Conservation (phyloP, 441 rosid species). For the Pelargonium australe region DNA sequence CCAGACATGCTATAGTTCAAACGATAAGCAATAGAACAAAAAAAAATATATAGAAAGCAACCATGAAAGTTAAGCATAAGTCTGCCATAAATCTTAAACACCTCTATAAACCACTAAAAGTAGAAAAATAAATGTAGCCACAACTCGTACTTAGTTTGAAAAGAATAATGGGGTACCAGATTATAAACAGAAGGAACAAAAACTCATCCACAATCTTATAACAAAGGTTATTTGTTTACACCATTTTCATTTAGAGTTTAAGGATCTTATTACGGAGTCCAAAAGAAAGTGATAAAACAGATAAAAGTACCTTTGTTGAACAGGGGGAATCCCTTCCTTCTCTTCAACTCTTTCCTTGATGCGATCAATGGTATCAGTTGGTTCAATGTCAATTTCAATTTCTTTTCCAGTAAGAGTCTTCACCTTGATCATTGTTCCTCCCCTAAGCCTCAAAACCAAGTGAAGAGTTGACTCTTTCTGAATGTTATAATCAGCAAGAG, state of each 20-base stretch:
- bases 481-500: slow-evolving; percentile 47
- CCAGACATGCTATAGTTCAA: too few species aligned
- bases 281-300: background rate
- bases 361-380: slow-evolving; percentile 85
- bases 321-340: slow-evolving; percentile 98
- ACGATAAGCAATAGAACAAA: too few species aligned
- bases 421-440: slow-evolving; percentile 95
- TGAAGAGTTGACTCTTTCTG: slow-evolving; percentile 71
- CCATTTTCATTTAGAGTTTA: background rate
- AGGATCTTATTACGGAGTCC: background rate
- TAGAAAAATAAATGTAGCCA: too few species aligned
- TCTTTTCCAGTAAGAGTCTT: slow-evolving; percentile 93
- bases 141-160: too few species aligned
- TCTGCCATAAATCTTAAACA: too few species aligned
- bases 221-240: background rate
- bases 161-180: too few species aligned
- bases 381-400: slow-evolving; percentile 90
- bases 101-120: too few species aligned
- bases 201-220: background rate
- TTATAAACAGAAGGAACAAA: too few species aligned
- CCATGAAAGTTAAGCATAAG: too few species aligned
- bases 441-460: slow-evolving; percentile 83
- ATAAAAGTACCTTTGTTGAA: slow-evolving; percentile 67
- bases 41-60: too few species aligned
- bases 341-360: slow-evolving; percentile 95